A percentile compares a stretch with the other conserved stretches of the same genome.
Evolutionary conservation across 768 basidiomycete species (phyloP).

Genomic region (Astraeus odoratus): DNA sequence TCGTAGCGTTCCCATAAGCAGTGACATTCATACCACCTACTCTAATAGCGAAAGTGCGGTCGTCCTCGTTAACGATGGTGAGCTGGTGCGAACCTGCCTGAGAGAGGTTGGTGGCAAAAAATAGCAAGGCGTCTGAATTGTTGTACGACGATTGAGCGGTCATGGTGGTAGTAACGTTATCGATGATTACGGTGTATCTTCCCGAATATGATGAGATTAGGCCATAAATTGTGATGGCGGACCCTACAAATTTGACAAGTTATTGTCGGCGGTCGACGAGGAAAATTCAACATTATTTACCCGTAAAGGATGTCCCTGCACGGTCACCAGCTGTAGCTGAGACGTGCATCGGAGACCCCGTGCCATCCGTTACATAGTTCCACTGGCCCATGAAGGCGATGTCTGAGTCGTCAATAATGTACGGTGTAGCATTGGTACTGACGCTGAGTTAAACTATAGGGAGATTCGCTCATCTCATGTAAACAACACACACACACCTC

Average conservation of each 20-base stretch:
- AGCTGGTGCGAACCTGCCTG: slow-evolving; percentile 42
- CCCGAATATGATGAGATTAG: slow-evolving; percentile 52
- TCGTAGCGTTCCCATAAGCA: slow-evolving; percentile 24
- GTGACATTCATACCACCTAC: slow-evolving; percentile 48
- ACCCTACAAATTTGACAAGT: slow-evolving; percentile 35
- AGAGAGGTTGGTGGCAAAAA: slow-evolving; percentile 56
- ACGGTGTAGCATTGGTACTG: slow-evolving; percentile 30
- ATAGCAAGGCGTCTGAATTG: slow-evolving; percentile 48
- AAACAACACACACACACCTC: slow-evolving; percentile 33
- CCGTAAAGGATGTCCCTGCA: slow-evolving; percentile 38
- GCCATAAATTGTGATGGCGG: slow-evolving; percentile 54
- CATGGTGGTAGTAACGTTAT: slow-evolving; percentile 40
- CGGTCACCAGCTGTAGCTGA: slow-evolving; percentile 39
- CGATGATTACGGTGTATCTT: slow-evolving; percentile 50
- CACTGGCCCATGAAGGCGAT: slow-evolving; percentile 53
- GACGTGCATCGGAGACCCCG: slow-evolving; percentile 25
- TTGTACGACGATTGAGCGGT: slow-evolving; percentile 50
- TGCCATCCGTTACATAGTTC: slow-evolving; percentile 33
- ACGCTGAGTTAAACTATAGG: slow-evolving; percentile 7
- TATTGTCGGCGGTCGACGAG: background rate
- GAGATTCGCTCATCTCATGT: slow-evolving; percentile 7
- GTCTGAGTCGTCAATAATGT: slow-evolving; percentile 36
- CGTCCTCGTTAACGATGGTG: slow-evolving; percentile 49
- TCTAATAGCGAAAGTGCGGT: slow-evolving; percentile 41
- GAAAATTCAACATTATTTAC: slow-evolving; percentile 27